Evolutionary conservation across 1,284 basidiomycete species (phyloP), one percentile per base, ranked within the genome.

Genomic region (Cystobasidium slooffiae): DNA sequence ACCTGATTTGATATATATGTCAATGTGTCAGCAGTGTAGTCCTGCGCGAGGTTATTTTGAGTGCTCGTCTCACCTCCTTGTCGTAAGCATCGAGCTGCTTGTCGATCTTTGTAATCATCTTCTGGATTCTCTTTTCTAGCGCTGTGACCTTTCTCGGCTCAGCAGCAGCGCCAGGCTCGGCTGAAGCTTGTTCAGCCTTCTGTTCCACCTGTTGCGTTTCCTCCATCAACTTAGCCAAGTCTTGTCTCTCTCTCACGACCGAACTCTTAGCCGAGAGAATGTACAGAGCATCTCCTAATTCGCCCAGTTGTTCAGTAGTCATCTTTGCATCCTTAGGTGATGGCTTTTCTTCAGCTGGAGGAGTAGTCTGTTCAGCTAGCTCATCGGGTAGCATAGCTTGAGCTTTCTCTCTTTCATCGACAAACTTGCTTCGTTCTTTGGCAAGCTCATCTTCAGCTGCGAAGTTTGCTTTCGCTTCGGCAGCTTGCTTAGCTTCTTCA

Each of bases 91-190:
- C 88, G 10, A 99, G 86, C 83, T 99, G 96, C 53, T 86, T 83
- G 84, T 99, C 96, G 82, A 99, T 91, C 86, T 96, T 96, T 79
- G 90, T 93, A 74, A 99, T 88, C 94, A 99, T 97, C 49, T 88
- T 87, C 74, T 94, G 91, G 82, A 99, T 95, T 61, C 93, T 91
- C 85, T 98, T 97, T 77, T 92, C 93, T 77, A 99, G 85, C 41
- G 90, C 90, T 69, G 62, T 55, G 6, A 61, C 74, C 24, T 63
- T 64, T 39, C 46, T 56, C 37, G 47, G 47, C 53, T 74, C 72
- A 47, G 44, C 20, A 44, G 63, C 46, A 18, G 46, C 43, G 14
- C 20, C 20, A 7, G 47, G 47, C 2, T 37, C 58, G 1, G 14
- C 58, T 1, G 44, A 37, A 20, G 53, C 51, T 12, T 44, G 14